Percentiles rank a stretch among this genome's conserved stretches.
phyloP scores from a whole-genome alignment of 345 rosid species.

The Fremontodendron californicum region DNA sequence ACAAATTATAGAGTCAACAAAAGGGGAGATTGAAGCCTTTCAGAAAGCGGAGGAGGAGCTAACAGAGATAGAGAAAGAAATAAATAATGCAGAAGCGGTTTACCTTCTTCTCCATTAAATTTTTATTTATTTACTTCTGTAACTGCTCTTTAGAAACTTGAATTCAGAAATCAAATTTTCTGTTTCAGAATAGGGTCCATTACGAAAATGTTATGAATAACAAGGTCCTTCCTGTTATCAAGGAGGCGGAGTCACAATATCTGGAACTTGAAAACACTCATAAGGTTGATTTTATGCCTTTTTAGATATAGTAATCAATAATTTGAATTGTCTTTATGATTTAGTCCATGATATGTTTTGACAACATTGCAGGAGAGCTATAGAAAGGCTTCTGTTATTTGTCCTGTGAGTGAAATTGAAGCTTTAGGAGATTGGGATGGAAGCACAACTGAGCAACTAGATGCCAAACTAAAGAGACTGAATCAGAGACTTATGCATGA shows the following conservation, averaged over 20 bases:
- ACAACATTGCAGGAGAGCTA: conserved; percentile 56
- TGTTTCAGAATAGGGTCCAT: conserved; percentile 63
- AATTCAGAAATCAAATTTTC: conserved; percentile 22
- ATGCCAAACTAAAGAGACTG: conserved; percentile 60
- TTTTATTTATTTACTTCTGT: not conserved
- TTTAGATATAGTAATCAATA: not conserved
- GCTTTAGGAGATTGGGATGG: conserved; percentile 77
- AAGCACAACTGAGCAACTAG: conserved; percentile 78
- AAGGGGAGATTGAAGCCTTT: conserved; percentile 66
- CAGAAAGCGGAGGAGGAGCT: conserved; percentile 74
- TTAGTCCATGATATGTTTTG: conserved; percentile 6
- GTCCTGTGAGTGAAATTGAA: conserved; percentile 81
- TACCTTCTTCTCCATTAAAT: conserved; percentile 10
- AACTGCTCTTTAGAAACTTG: not conserved
- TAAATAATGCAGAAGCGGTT: conserved; percentile 57
- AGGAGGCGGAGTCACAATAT: conserved; percentile 56
- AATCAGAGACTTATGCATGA: conserved; percentile 71
- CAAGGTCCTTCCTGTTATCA: conserved; percentile 68
- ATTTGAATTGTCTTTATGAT: conserved; percentile 2
- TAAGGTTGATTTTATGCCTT: conserved; percentile 38
- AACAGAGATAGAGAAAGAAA: conserved; percentile 61
- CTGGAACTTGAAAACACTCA: conserved; percentile 53
- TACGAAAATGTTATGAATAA: conserved; percentile 70
- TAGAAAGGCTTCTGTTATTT: conserved; percentile 89
- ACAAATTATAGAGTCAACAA: conserved; percentile 55